Percentiles rank a stretch among this genome's conserved stretches.
phyloP scores from a whole-genome alignment of 2,329 filamentous ascomycete species.

The Apiospora saccharicola region DNA sequence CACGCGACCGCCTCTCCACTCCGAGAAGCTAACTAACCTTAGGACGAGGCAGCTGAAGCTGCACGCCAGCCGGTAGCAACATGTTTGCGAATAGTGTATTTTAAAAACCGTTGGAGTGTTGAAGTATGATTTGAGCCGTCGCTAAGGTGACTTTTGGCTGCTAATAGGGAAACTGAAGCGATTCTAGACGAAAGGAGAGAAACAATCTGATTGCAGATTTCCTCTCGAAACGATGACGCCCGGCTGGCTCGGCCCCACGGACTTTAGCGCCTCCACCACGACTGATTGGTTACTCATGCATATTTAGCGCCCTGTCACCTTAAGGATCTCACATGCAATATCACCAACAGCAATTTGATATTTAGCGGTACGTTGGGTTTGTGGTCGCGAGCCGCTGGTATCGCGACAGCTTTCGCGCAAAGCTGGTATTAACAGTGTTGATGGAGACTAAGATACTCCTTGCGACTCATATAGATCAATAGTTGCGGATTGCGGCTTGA shows the following conservation, averaged over 20 bases:
- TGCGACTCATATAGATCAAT: too few species aligned
- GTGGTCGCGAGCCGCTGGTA: neutral
- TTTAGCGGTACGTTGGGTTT: neutral
- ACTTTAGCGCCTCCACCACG: slow-evolving; percentile 10
- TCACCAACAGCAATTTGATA: neutral
- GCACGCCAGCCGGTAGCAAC: slow-evolving; percentile 21
- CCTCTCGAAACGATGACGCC: slow-evolving; percentile 11
- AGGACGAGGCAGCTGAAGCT: slow-evolving; percentile 28
- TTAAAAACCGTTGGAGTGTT: neutral
- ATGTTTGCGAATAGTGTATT: neutral
- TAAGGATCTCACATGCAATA: neutral
- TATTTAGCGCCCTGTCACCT: slow-evolving; percentile 4
- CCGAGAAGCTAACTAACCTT: slow-evolving; percentile 22
- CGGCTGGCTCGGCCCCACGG: slow-evolving; percentile 9
- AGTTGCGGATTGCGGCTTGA: too few species aligned
- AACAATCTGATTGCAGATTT: slow-evolving; percentile 1
- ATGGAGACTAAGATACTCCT: too few species aligned
- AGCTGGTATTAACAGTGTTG: too few species aligned
- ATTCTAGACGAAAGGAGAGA: slow-evolving; percentile 3
- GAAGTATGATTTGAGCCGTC: neutral
- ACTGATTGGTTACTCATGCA: slow-evolving; percentile 16
- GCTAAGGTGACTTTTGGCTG: neutral
- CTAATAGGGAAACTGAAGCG: neutral
- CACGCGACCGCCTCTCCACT: slow-evolving; percentile 1
- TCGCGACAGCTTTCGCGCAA: too few species aligned